Evolutionary conservation across 2,329 filamentous ascomycete species (phyloP).

Genomic region (Dactylellina haptotyla): DNA sequence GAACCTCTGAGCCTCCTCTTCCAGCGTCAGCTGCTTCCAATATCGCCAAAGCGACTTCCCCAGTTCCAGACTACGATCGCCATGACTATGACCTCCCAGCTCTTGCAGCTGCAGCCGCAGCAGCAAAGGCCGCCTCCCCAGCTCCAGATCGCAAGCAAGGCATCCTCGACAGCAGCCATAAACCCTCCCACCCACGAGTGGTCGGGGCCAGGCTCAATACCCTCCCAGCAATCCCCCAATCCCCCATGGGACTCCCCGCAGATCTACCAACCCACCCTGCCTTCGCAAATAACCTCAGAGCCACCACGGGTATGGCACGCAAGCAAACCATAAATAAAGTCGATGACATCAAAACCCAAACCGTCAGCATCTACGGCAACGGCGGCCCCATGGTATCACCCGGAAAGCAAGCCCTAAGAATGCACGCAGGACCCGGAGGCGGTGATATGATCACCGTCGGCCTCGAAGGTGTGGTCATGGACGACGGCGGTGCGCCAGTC

Average conservation of each 20-base stretch:
- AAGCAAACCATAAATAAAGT: constrained; percentile 23
- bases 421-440: constrained; percentile 50
- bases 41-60: constrained; percentile 38
- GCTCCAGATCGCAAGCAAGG: constrained; percentile 26
- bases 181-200: constrained; percentile 45
- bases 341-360: constrained; percentile 47
- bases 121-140: constrained; percentile 33
- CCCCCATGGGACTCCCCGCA: constrained; percentile 49
- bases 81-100: constrained; percentile 52
- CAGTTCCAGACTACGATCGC: constrained; percentile 51
- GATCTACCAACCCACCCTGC: constrained; percentile 52
- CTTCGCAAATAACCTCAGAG: constrained; percentile 41
- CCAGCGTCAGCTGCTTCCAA: constrained; percentile 14
- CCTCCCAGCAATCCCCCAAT: constrained; percentile 49
- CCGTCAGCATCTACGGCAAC: constrained; percentile 44
- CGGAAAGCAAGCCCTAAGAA: constrained; percentile 50
- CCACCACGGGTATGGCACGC: constrained; percentile 49
- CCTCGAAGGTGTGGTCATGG: constrained; percentile 51
- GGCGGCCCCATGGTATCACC: constrained; percentile 37
- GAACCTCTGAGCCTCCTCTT: constrained; percentile 27
- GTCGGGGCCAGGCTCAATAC: constrained; percentile 43
- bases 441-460: constrained; percentile 53
- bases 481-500: constrained; percentile 51
- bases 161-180: constrained; percentile 43
- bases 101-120: constrained; percentile 34